These are phyloP conservation scores for Aspergillus awamori DNA, from an alignment of 2,329 filamentous ascomycete species.

Conservation along the genomic window DNA sequence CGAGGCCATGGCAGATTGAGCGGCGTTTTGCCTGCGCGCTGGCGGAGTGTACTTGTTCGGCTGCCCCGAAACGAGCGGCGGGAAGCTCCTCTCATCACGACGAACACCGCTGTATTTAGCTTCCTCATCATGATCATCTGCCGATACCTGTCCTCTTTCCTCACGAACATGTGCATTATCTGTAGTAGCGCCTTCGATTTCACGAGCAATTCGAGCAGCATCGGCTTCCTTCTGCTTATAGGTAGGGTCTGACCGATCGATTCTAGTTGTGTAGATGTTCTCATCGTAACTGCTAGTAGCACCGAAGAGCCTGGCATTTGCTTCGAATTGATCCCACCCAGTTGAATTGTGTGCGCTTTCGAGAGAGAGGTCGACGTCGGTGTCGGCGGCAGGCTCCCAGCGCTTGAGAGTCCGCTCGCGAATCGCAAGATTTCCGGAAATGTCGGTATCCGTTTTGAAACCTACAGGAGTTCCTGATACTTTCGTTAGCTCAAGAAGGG, in stretches of 20 bases:
- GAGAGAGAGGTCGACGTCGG: slow-evolving; percentile 68
- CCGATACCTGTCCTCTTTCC: slow-evolving; percentile 72
- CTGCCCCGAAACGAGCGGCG: slow-evolving; percentile 63
- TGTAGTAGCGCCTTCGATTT: slow-evolving; percentile 78
- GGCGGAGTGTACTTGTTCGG: slow-evolving; percentile 86
- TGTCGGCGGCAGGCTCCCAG: slow-evolving; percentile 73
- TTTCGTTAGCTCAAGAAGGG: not conserved
- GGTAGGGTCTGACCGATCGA: slow-evolving; percentile 79
- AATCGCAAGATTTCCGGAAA: slow-evolving; percentile 71
- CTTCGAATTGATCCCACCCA: slow-evolving; percentile 91
- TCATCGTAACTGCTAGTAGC: slow-evolving; percentile 90
- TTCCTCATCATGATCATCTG: slow-evolving; percentile 79
- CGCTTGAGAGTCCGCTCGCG: slow-evolving; percentile 76
- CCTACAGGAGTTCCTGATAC: slow-evolving; percentile 64
- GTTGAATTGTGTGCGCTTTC: slow-evolving; percentile 58
- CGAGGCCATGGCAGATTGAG: slow-evolving; percentile 71
- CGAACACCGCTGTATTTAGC: slow-evolving; percentile 96
- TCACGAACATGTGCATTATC: slow-evolving; percentile 84
- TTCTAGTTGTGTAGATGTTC: slow-evolving; percentile 88
- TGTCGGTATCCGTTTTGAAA: slow-evolving; percentile 87
- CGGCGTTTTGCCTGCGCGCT: slow-evolving; percentile 77
- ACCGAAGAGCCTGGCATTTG: slow-evolving; percentile 85
- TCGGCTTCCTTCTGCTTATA: slow-evolving; percentile 77
- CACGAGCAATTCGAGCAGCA: slow-evolving; percentile 81
- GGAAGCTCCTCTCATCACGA: slow-evolving; percentile 64